Conservation (phyloP, 2,329 filamentous ascomycete genomes). For the Rhexocercosporidium sp. region DNA sequence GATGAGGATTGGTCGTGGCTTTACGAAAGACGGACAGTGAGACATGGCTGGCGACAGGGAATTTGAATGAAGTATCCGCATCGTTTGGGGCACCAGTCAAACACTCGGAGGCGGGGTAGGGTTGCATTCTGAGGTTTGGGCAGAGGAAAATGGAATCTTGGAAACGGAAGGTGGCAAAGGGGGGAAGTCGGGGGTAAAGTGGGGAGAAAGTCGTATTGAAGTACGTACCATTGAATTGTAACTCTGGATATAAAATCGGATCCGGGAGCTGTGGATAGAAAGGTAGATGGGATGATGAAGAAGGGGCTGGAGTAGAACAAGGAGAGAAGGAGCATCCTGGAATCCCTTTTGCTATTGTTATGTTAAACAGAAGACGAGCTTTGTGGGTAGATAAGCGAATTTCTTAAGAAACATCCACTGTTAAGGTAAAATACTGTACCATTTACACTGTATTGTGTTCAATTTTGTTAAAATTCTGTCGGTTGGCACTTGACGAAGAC, state of each 20-base stretch:
- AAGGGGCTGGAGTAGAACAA: background rate
- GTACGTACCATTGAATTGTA: background rate
- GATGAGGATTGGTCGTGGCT: background rate
- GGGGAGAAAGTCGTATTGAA: background rate
- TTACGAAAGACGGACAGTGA: background rate
- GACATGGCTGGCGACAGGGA: background rate
- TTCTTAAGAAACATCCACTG: too few species aligned
- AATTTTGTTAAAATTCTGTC: too few species aligned
- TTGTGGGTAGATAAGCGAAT: too few species aligned
- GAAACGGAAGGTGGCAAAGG: background rate
- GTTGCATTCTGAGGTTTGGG: background rate
- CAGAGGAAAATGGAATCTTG: background rate
- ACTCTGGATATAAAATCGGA: background rate
- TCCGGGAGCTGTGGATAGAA: background rate
- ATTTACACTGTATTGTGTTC: too few species aligned
- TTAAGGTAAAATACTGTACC: too few species aligned
- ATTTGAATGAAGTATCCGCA: background rate
- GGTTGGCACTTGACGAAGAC: too few species aligned
- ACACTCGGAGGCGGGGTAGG: background rate
- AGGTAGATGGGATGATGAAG: background rate
- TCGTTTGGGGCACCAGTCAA: background rate
- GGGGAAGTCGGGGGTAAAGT: background rate
- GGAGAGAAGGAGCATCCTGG: background rate
- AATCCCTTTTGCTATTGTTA: too few species aligned
- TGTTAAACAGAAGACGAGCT: too few species aligned